A percentile compares a stretch with the other conserved stretches of the same genome.
Conservation (phyloP, 1,284 basidiomycete species). For the Cryptococcus sp. region DNA sequence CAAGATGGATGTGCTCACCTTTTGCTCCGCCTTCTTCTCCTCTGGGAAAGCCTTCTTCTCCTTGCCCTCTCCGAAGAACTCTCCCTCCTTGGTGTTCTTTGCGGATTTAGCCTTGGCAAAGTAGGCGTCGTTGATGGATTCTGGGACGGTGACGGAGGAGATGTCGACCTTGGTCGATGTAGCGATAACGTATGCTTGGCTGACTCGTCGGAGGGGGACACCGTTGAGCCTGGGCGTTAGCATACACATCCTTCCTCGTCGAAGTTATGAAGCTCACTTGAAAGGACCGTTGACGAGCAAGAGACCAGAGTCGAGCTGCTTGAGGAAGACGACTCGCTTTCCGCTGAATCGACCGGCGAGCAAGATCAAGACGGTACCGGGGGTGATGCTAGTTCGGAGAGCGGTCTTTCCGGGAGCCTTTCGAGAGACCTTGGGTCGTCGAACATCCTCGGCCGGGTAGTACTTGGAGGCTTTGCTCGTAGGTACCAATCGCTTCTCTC, state of each 20-base stretch:
- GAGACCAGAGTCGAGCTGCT: constrained; percentile 89
- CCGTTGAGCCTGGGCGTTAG: constrained; percentile 64
- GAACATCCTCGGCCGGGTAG: constrained; percentile 96
- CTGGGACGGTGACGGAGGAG: constrained; percentile 62
- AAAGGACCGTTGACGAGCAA: constrained; percentile 95
- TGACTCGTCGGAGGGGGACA: constrained; percentile 94
- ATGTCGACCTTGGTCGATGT: constrained; percentile 95
- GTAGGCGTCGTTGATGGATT: constrained; percentile 92
- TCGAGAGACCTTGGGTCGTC: constrained; percentile 82
- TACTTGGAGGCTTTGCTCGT: constrained; percentile 82
- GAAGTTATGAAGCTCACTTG: constrained; percentile 54
- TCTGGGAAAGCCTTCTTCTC: constrained; percentile 90
- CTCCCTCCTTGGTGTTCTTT: constrained; percentile 77
- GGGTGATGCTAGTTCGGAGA: constrained; percentile 83
- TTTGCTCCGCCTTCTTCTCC: constrained; percentile 88
- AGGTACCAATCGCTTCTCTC: constrained; percentile 75
- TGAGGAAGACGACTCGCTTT: constrained; percentile 97
- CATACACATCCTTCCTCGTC: neutral
- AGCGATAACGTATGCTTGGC: constrained; percentile 98
- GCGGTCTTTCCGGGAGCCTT: constrained; percentile 67
- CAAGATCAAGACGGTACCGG: constrained; percentile 92
- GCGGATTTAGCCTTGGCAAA: constrained; percentile 78
- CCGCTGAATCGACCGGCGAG: constrained; percentile 97
- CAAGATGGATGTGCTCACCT: constrained; percentile 50
- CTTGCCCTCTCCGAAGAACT: constrained; percentile 93